phyloP scores from a whole-genome alignment of 805 yeast genomes.

The Wickerhamiella spandovensis region DNA sequence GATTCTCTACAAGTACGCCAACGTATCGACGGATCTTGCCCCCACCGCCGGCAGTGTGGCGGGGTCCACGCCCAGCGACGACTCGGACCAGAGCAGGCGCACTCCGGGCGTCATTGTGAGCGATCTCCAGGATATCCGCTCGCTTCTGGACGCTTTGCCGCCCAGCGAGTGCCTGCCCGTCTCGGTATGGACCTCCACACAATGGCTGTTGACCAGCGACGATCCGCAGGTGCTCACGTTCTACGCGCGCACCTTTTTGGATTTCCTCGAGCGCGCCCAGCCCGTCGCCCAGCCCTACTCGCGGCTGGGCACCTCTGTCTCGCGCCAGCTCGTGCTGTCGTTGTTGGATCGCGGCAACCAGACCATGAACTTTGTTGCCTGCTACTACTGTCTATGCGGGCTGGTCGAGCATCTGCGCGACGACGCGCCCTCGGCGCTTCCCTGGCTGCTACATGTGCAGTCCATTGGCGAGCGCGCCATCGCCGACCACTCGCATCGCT shows the following conservation, averaged over 20 bases:
- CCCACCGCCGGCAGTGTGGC: neutral
- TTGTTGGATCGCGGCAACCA: constrained; percentile 2
- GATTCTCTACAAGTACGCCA: constrained; percentile 26
- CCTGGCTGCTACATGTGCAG: constrained; percentile 9
- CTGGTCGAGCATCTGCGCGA: constrained; percentile 4
- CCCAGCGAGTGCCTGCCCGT: constrained; percentile 8
- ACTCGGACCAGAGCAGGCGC: neutral
- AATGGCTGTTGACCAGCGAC: constrained; percentile 17
- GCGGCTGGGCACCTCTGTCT: constrained; percentile 4
- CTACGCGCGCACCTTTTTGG: constrained; percentile 16
- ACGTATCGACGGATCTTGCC: neutral
- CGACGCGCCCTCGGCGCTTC: constrained; percentile 5
- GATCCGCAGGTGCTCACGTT: constrained; percentile 14
- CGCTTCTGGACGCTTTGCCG: constrained; percentile 10
- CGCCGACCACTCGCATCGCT: neutral
- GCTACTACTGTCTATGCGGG: constrained; percentile 12
- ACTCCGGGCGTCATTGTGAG: constrained; percentile 7
- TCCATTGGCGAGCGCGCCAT: neutral
- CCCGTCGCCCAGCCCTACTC: constrained; percentile 3
- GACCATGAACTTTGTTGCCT: constrained; percentile 12
- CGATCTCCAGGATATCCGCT: constrained; percentile 17
- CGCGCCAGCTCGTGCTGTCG: constrained; percentile 9
- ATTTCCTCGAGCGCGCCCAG: constrained; percentile 12
- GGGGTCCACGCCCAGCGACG: neutral
- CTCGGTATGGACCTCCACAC: constrained; percentile 22